Evolutionary conservation across 108 stramenopile species (phyloP).

Genomic region (Nitzschia palea): DNA sequence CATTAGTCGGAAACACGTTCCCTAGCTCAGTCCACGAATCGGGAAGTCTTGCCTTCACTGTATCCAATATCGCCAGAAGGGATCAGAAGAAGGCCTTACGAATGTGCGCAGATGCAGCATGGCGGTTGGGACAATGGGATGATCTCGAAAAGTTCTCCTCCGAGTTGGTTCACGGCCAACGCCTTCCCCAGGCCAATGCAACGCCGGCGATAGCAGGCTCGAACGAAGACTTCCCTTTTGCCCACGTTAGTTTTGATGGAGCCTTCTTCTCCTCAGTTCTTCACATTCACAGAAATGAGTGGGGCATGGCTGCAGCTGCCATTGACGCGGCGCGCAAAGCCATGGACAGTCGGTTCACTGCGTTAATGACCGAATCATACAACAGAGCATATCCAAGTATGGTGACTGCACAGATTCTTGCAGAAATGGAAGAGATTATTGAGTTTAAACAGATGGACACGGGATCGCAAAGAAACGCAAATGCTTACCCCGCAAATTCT

Average conservation of each 20-base stretch:
- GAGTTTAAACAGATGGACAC: constrained; percentile 73
- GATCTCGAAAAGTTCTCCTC: constrained; percentile 83
- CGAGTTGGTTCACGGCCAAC: constrained; percentile 55
- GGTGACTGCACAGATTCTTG: constrained; percentile 90
- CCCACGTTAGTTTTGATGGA: constrained; percentile 84
- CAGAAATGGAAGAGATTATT: constrained; percentile 95
- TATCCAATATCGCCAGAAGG: constrained; percentile 13
- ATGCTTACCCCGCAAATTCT: constrained; percentile 60
- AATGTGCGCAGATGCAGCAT: constrained; percentile 89
- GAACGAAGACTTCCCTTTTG: constrained; percentile 13
- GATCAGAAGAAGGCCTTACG: constrained; percentile 72
- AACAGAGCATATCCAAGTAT: constrained; percentile 91
- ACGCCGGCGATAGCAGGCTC: constrained; percentile 16
- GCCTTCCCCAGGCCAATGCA: neutral
- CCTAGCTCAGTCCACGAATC: constrained; percentile 9
- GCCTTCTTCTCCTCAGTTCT: constrained; percentile 94
- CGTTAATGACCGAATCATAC: constrained; percentile 81
- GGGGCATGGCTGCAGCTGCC: constrained; percentile 69
- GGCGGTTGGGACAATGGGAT: constrained; percentile 93
- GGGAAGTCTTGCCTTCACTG: neutral
- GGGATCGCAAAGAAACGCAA: constrained; percentile 25
- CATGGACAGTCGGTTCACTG: constrained; percentile 90
- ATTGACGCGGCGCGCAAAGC: constrained; percentile 85
- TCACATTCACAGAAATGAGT: constrained; percentile 83
- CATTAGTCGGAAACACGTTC: constrained; percentile 31